These are phyloP conservation scores for Phaffomyces opuntiae DNA, from an alignment of 805 yeast genomes.

Conservation along the genomic window DNA sequence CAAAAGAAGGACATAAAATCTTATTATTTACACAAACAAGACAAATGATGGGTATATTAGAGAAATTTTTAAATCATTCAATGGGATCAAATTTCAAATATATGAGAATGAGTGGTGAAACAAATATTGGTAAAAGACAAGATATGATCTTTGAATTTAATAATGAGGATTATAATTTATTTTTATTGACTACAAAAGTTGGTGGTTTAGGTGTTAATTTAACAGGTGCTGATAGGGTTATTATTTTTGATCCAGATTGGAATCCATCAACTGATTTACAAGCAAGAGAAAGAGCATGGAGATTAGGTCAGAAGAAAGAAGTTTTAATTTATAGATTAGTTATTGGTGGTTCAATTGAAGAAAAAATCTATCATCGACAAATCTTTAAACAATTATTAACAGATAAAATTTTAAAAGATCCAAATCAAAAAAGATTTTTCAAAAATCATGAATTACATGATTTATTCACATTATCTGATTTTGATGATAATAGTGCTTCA, in stretches of 20 bases:
- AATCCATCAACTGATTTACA: constrained; percentile 96
- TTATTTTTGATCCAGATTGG: constrained; percentile 97
- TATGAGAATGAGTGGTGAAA: constrained; percentile 91
- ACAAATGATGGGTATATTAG: constrained; percentile 88
- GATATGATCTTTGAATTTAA: constrained; percentile 76
- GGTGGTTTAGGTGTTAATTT: constrained; percentile 94
- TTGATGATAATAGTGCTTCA: constrained; percentile 29
- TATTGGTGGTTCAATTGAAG: constrained; percentile 95
- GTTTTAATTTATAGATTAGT: constrained; percentile 86
- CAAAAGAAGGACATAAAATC: constrained; percentile 65
- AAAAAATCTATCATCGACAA: constrained; percentile 93
- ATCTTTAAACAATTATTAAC: constrained; percentile 92
- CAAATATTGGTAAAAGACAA: constrained; percentile 74
- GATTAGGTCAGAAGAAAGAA: constrained; percentile 89
- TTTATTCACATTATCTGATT: constrained; percentile 75
- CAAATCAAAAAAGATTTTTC: constrained; percentile 88
- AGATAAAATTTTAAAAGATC: constrained; percentile 90
- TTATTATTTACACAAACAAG: constrained; percentile 87
- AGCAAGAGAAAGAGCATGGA: constrained; percentile 96
- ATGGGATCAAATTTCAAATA: constrained; percentile 36
- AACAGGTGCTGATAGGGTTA: constrained; percentile 92
- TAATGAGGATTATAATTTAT: constrained; percentile 50
- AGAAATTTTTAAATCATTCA: constrained; percentile 47
- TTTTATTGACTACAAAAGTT: constrained; percentile 85
- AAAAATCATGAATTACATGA: constrained; percentile 90